Evolutionary conservation across 805 yeast species (phyloP), one percentile per base, ranked within the genome.

Genomic region (Huiozyma sinensis): DNA sequence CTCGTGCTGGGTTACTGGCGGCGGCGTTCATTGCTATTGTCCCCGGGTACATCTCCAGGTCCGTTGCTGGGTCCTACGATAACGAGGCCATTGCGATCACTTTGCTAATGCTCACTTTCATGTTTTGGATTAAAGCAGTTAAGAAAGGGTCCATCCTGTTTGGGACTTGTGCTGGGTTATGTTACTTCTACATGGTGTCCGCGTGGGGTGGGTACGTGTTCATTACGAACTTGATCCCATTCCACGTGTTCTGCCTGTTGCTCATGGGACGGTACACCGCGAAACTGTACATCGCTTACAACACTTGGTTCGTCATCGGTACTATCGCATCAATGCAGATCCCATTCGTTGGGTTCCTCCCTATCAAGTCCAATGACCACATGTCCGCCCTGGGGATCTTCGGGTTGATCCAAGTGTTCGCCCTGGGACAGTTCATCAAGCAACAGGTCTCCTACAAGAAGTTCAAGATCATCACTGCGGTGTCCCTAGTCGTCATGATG

Each of bases 171-270:
- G 79, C 97, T 29, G 95, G 98, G 1, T 61, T 87, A 32, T 83
- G 80, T 56, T 92, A 94, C 70, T 92, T 94, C 67, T 92, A 92
- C 73, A 92, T 92, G 99, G 99, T 92, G 42, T 81, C 95, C 40
- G 98, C 99, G 9, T 89, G 99, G 97, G 99, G 99, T 71, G 99
- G 99, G 28, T 92, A 92, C 62, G 99, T 94, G 42, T 92, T 92
- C 72, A 94, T 92, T 67, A 92, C 99, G 47, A 92, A 92, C 69
- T 79, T 94, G 72, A 87, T 92, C 56, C 98, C 98, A 39, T 71
- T 92, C 54, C 99, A 92, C 63, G 88, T 89, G 28, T 89, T 92
- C 59, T 89, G 87, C 41, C 71, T 92, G 60, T 67, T 92, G 43
- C 67, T 86, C 52, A 92, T 92, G 97, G 98, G 98, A 42, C 81